Evolutionary conservation across 768 basidiomycete species (phyloP), one percentile per base, ranked within the genome.

Genomic region (Boletus tylopilopsis): DNA sequence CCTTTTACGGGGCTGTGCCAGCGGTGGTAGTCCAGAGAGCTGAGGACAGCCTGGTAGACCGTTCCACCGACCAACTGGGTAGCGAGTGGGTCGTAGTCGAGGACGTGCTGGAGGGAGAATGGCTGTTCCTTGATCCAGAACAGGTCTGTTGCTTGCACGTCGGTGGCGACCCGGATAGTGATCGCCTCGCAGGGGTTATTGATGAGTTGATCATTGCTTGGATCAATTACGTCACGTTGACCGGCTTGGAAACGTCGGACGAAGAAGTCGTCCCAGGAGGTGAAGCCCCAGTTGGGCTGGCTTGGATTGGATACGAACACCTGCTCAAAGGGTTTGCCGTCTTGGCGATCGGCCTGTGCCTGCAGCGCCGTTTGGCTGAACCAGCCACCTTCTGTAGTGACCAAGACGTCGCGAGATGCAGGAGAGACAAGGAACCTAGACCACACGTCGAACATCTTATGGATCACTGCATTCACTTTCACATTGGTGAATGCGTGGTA

Each of bases 41-140:
- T 71, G 49, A 85, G 75, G 60, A 83, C 82, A 0, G 74, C 81
- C 58, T 85, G 84, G 62, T 73, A 75, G 30, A 79, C 62, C 1
- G 75, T 73, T 3, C 76, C 82, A 5, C 76, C 79, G 5, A 73
- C 67, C 50, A 82, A 78, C 19, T 71, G 62, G 2, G 69, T 48
- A 0, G 74, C 64, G 45, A 64, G 59, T 2, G 68, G 57, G 51
- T 80, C 73, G 33, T 71, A 61, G 42, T 71, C 61, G 29, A 85
- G 75, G 67, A 82, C 77, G 57, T 82, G 73, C 7, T 60, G 27
- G 39, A 85, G 76, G 8, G 82, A 84, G 62, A 85, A 86, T 0
- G 77, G 74, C 58, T 81, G 69, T 0, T 73, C 78, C 60, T 85
- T 84, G 63, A 84, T 56, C 81, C 80, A 84, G 64, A 85, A 84